These are phyloP conservation scores for Bipolaris bicolor DNA, from an alignment of 2,329 filamentous ascomycete genomes.

Conservation along the genomic window DNA sequence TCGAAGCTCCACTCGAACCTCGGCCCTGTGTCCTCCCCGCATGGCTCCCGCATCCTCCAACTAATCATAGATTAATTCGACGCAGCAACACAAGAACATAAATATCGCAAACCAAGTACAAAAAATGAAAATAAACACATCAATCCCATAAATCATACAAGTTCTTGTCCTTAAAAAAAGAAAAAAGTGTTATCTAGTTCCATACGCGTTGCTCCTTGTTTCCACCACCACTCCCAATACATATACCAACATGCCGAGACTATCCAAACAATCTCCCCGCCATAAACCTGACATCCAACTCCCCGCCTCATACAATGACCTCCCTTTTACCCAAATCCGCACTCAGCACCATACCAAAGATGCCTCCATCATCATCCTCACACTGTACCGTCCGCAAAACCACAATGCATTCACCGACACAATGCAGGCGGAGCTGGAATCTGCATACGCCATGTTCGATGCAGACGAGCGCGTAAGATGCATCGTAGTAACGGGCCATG, in stretches of 20 bases:
- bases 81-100: neutral
- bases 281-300: constrained; percentile 36
- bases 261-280: constrained; percentile 15
- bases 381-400: constrained; percentile 67
- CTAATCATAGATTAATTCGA: neutral
- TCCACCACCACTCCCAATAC: neutral
- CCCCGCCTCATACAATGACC: constrained; percentile 49
- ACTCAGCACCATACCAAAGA: constrained; percentile 50
- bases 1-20: constrained; percentile 9
- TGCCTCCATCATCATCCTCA: constrained; percentile 66
- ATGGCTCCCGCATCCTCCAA: constrained; percentile 1
- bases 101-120: neutral
- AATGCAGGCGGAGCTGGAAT: constrained; percentile 67
- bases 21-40: constrained; percentile 15
- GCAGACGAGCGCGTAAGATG: constrained; percentile 61
- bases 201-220: neutral
- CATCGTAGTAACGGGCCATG: constrained; percentile 61
- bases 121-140: neutral
- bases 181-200: neutral
- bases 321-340: constrained; percentile 51
- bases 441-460: constrained; percentile 60
- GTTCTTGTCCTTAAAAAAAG: neutral
- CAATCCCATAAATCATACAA: too few species aligned
- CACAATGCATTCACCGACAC: constrained; percentile 72
- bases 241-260: neutral